A percentile compares a stretch with the other conserved stretches of the same genome.
Conservation (phyloP, 257 asterid genomes). For the Capsicum rhomboideum region DNA sequence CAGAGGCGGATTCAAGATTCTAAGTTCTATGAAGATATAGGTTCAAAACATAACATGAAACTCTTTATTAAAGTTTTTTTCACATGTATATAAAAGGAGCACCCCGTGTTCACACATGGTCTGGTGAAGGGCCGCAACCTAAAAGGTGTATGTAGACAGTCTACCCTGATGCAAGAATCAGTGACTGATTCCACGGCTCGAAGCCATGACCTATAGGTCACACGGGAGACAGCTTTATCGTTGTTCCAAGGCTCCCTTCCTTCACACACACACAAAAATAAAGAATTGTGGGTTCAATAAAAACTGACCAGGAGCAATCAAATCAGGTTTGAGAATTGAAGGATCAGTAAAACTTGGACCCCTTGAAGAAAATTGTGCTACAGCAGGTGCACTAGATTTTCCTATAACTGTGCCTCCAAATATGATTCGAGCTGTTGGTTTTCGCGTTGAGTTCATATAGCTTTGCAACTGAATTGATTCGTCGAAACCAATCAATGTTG, state of each 20-base stretch:
- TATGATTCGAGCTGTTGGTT: conserved; percentile 8
- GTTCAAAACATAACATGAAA: background rate
- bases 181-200: background rate
- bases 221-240: background rate
- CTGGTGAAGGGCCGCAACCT: background rate
- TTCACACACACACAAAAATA: background rate
- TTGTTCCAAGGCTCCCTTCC: background rate
- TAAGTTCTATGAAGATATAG: background rate
- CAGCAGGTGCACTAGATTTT: conserved; percentile 13
- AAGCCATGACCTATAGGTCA: background rate
- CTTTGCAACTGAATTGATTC: conserved; percentile 6
- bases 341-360: conserved; percentile 12
- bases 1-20: conserved; percentile 2
- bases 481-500: conserved; percentile 9
- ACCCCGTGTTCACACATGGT: background rate
- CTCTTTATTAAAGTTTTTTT: background rate
- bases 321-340: conserved; percentile 10
- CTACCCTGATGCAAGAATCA: background rate
- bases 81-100: background rate
- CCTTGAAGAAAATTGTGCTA: conserved; percentile 6
- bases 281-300: background rate
- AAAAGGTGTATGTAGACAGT: background rate
- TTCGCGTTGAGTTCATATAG: conserved; percentile 5
- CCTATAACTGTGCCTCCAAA: conserved; percentile 8
- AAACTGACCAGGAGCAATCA: conserved; percentile 6